Evolutionary conservation across 768 basidiomycete species (phyloP), one percentile per base, ranked within the genome.

Genomic region (Auricularia cornea): DNA sequence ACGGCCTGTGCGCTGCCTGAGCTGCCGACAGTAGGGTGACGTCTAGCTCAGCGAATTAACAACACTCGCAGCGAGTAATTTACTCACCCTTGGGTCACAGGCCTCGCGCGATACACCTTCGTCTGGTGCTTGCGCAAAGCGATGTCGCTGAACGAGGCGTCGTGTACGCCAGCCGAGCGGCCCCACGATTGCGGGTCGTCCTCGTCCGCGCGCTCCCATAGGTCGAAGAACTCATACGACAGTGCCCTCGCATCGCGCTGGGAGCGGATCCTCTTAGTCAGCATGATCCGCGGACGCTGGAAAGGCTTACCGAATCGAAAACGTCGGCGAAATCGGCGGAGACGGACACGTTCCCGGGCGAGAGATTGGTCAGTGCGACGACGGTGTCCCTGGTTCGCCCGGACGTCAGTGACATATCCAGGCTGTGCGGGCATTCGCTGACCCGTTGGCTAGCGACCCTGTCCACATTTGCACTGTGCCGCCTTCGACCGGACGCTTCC

Each of bases 181-280:
- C 73, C 38, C 69, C 65, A 59, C 68, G 63, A 10, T 64, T 69
- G 23, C 72, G 71, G 18, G 73, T 59, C 57, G 57, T 61, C 31
- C 65, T 66, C 29, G 71, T 74, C 75, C 71, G 73, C 48, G 59
- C 72, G 74, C 66, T 75, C 71, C 76, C 76, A 77, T 20, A 77
- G 69, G 66, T 77, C 76, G 60, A 65, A 75, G 32, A 75, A 63
- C 4, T 65, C 33, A 33, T 60, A 68, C 10, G 59, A 18, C 33
- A 60, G 18, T 14, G 48, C 59, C 26, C 62, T 51, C 30, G 59
- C 44, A 30, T 59, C 63, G 59, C 61, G 48, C 54, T 65, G 52
- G 57, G 59, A 23, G 4, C 41, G 18, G 41, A 38, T 3, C 32
- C 3, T 28, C 12, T 29, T 48, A 59, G 23, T 31, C 60, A 64